Base-by-base conservation (phyloP, 306 rosid genomes). In the Trifolium dubium region DNA sequence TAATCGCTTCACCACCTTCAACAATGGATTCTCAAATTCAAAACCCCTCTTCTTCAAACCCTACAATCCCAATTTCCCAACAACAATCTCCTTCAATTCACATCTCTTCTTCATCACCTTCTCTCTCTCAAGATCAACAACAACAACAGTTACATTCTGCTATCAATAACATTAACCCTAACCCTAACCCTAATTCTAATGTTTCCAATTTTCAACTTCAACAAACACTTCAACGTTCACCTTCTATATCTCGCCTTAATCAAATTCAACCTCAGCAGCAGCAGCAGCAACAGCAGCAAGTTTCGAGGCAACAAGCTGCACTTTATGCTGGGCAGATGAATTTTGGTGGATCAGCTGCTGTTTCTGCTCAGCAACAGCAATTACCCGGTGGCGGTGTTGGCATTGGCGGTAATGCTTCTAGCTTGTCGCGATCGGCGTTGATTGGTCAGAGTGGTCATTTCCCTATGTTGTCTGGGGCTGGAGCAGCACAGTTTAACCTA, bases 381-480 rank as follows among this genome's bases (percentile, higher is more conserved):
- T 72, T 91, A 67, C 1, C 23, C 23, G 86, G 88, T 1, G 76
- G 82, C 0, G 71, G 54, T 5, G 69, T 40, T 15, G 67, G 49
- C 3, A 29, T 28, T 0, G 71, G 71, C 3, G 46, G 67, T 3
- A 8, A 23, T 13, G 67, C 67, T n/a, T 86, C 92, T 18, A 90
- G 76, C 72, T 67, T 94, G 77, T 69, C 96, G 0, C 85, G 99
- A 41, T 82, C 99, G 8, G 74, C 91, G 0, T 61, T 92, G 79
- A 79, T 94, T 0, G 91, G 95, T 54, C 96, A 92, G 83, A 90
- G 85, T 10, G 90, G 88, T 6, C 95, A 89, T 28, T 84, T 92
- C 74, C 96, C 99, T 31, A 84, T 92, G 89, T 51, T 94, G 83
- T 67, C 96, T 1, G 83, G 90, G n/a, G 79, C 89, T 8, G 89